Conservation (phyloP, 441 rosid genomes). For the Viola pubescens region DNA sequence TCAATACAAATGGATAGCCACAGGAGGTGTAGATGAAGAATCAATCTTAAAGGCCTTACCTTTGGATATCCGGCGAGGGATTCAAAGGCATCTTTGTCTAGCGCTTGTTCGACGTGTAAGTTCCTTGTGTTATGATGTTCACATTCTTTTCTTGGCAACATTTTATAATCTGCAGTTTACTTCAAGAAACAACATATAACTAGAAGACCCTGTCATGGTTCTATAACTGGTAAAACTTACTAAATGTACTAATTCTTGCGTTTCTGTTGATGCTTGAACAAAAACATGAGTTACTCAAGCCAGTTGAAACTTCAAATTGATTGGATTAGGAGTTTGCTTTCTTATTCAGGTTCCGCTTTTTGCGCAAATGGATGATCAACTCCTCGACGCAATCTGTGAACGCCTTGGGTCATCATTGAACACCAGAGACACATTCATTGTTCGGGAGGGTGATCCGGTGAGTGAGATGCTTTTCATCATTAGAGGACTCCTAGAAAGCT, state of each 20-base stretch:
- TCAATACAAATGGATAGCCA: constrained; percentile 66
- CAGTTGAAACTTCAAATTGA: neutral
- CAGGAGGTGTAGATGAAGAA: constrained; percentile 68
- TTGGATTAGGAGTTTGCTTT: neutral
- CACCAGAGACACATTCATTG: constrained; percentile 46
- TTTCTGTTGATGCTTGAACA: no score
- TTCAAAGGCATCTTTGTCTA: constrained; percentile 63
- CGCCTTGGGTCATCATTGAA: constrained; percentile 53
- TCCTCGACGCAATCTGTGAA: constrained; percentile 68
- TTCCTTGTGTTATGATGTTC: neutral
- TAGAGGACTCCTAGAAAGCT: constrained; percentile 60
- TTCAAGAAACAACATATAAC: no score
- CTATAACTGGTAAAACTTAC: no score
- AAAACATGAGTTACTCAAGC: neutral
- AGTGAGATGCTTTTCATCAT: constrained; percentile 70
- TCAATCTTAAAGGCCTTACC: constrained; percentile 50
- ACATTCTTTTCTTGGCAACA: no score
- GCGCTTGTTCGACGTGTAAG: constrained; percentile 69
- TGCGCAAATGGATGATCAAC: constrained; percentile 75
- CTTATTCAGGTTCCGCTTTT: constrained; percentile 57
- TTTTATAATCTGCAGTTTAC: no score
- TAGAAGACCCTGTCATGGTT: no score
- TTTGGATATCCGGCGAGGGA: constrained; percentile 53
- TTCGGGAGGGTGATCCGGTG: constrained; percentile 72
- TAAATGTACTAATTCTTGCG: no score